Conservation (phyloP, 305 asterid species). For the Caryopteris hybrid region DNA sequence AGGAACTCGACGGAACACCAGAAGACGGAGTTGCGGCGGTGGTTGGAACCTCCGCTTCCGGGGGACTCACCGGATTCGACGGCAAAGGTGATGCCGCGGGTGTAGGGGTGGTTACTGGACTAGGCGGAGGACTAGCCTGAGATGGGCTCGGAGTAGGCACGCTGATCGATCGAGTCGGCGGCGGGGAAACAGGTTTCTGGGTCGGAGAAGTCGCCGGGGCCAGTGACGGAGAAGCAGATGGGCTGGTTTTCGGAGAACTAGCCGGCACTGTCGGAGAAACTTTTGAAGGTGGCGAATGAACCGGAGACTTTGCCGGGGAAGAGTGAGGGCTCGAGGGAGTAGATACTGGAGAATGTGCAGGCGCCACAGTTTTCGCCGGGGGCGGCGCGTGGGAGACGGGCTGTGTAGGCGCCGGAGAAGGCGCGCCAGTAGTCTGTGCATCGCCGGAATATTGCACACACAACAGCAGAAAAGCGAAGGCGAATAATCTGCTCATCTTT, state of each 20-base stretch:
- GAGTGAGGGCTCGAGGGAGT: slow-evolving; percentile 37
- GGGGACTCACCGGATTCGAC: slow-evolving; percentile 37
- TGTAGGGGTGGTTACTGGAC: slow-evolving; percentile 31
- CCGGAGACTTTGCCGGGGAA: slow-evolving; percentile 51
- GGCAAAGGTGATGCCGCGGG: slow-evolving; percentile 28
- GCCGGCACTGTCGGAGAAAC: slow-evolving; percentile 28
- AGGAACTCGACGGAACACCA: slow-evolving; percentile 43
- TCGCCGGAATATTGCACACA: slow-evolving; percentile 32
- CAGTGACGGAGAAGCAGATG: slow-evolving; percentile 41
- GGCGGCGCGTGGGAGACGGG: slow-evolving; percentile 23
- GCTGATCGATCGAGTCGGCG: slow-evolving; percentile 33
- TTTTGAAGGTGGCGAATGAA: slow-evolving; percentile 28
- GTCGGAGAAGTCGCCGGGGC: slow-evolving; percentile 35
- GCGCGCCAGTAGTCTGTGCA: slow-evolving; percentile 46
- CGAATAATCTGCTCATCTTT: slow-evolving; percentile 28
- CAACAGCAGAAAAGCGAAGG: slow-evolving; percentile 25
- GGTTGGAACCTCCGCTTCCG: slow-evolving; percentile 40
- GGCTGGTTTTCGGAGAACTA: slow-evolving; percentile 45
- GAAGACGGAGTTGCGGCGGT: slow-evolving; percentile 25
- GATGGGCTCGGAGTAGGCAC: slow-evolving; percentile 41
- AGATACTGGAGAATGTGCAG: slow-evolving; percentile 26
- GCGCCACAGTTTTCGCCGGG: slow-evolving; percentile 21
- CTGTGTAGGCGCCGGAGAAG: slow-evolving; percentile 44
- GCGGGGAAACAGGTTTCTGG: slow-evolving; percentile 20
- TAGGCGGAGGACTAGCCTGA: slow-evolving; percentile 39